A percentile compares a stretch with the other conserved stretches of the same genome.
Conservation (phyloP, 495 filamentous ascomycete species). For the Margaritispora aquatica region DNA sequence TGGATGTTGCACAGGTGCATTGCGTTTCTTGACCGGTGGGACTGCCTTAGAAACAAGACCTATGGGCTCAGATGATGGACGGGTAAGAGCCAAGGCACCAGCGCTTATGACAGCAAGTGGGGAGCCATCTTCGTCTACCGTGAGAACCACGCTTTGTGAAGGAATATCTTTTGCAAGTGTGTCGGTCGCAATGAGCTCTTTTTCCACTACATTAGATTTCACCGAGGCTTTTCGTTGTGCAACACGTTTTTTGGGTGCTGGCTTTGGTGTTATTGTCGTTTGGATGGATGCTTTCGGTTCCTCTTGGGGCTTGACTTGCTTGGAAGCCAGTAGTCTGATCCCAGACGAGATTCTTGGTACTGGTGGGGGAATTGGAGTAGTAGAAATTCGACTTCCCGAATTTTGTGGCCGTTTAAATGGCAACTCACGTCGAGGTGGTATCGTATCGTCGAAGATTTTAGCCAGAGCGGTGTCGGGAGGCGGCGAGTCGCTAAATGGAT, state of each 20-base stretch:
- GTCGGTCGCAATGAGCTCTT: background rate
- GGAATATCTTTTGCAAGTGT: background rate
- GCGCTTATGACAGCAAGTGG: conserved; percentile 17
- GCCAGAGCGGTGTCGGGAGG: background rate
- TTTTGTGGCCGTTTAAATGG: conserved; percentile 25
- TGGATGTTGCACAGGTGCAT: conserved; percentile 2
- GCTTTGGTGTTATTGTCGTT: conserved; percentile 5
- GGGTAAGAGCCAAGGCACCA: background rate
- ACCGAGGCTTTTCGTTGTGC: conserved; percentile 9
- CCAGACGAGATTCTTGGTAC: conserved; percentile 10
- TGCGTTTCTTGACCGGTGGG: conserved; percentile 14
- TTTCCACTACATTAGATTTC: background rate
- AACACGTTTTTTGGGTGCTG: conserved; percentile 14
- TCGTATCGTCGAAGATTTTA: background rate
- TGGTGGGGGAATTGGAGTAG: background rate
- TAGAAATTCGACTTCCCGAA: background rate
- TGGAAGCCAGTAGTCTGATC: background rate
- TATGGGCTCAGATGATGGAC: conserved; percentile 9
- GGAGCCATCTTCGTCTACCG: background rate
- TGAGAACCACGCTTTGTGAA: background rate
- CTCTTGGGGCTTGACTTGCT: background rate
- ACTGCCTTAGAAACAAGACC: conserved; percentile 16
- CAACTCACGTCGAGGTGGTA: conserved; percentile 32
- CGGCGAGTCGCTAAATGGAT: background rate
- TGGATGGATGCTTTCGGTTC: background rate